phyloP scores from a whole-genome alignment of 169 alveolate species.

The Plasmodium fragile region DNA sequence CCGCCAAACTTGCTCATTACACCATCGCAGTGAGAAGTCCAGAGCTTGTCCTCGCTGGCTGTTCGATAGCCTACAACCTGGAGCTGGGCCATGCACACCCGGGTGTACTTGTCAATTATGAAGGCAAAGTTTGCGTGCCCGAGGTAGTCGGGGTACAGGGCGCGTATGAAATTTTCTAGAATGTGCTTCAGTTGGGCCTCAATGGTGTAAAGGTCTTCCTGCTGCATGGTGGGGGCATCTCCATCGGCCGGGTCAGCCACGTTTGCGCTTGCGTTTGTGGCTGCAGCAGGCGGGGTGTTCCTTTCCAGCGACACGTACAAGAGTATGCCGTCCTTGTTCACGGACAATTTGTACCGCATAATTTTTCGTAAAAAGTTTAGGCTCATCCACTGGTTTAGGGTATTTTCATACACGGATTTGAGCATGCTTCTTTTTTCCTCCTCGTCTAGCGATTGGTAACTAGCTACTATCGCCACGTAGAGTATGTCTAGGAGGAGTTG shows the following conservation, averaged over 20 bases:
- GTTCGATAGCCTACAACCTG: slow-evolving; percentile 41
- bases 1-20: too few species aligned
- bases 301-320: slow-evolving; percentile 30
- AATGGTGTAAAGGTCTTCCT: slow-evolving; percentile 25
- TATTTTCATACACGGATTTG: slow-evolving; percentile 32
- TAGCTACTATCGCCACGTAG: slow-evolving; percentile 38
- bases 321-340: slow-evolving; percentile 33
- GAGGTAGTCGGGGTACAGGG: slow-evolving; percentile 18
- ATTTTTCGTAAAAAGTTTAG: slow-evolving; percentile 47
- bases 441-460: slow-evolving; percentile 11
- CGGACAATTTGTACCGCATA: slow-evolving; percentile 43
- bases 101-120: slow-evolving; percentile 9
- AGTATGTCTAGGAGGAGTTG: slow-evolving; percentile 54
- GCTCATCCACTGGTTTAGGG: slow-evolving; percentile 58
- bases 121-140: slow-evolving; percentile 31
- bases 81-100: slow-evolving; percentile 14
- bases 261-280: neutral
- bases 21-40: neutral
- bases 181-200: slow-evolving; percentile 1
- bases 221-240: neutral
- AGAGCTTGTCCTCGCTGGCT: slow-evolving; percentile 4
- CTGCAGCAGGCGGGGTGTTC: neutral
- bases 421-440: slow-evolving; percentile 27
- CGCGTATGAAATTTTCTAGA: neutral
- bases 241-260: neutral